phyloP scores from a whole-genome alignment of 2,329 filamentous ascomycete genomes.

The Dactylellina parvicollis region DNA sequence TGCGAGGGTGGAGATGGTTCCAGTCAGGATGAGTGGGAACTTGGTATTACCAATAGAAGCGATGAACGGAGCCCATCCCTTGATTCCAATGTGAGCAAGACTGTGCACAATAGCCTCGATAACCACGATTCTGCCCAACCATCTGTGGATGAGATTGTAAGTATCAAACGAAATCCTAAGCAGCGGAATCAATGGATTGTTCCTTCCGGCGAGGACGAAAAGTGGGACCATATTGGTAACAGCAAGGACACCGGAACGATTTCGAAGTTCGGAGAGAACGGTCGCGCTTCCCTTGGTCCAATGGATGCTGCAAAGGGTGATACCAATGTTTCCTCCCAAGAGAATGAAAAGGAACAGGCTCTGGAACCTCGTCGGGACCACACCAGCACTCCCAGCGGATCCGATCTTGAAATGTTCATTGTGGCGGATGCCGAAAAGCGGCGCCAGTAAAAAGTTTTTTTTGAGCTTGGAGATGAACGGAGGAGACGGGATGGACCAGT shows the following conservation, averaged over 20 bases:
- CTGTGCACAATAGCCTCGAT: constrained; percentile 75
- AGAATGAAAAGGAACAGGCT: constrained; percentile 74
- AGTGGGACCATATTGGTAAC: constrained; percentile 82
- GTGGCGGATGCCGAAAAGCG: constrained; percentile 77
- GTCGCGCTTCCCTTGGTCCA: constrained; percentile 65
- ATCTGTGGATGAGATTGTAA: constrained; percentile 82
- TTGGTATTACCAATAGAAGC: constrained; percentile 1
- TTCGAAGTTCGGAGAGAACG: constrained; percentile 68
- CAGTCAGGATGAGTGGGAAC: constrained; percentile 35
- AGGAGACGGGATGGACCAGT: constrained; percentile 34
- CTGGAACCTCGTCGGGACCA: constrained; percentile 81
- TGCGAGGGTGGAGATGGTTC: constrained; percentile 65
- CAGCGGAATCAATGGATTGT: constrained; percentile 78
- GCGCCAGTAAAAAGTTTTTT: constrained; percentile 74
- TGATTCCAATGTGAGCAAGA: constrained; percentile 68
- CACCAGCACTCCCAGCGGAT: constrained; percentile 75
- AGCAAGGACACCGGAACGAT: constrained; percentile 75
- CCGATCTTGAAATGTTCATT: constrained; percentile 79
- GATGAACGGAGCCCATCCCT: constrained; percentile 55
- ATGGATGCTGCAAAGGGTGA: constrained; percentile 75
- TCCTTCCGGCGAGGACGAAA: constrained; percentile 77
- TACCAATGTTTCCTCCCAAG: constrained; percentile 77
- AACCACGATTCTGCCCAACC: constrained; percentile 79
- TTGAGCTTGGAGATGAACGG: constrained; percentile 64
- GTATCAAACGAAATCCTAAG: constrained; percentile 82